These are phyloP conservation scores for Ceratocystis harringtonii DNA, from an alignment of 2,329 filamentous ascomycete genomes.

Conservation along the genomic window DNA sequence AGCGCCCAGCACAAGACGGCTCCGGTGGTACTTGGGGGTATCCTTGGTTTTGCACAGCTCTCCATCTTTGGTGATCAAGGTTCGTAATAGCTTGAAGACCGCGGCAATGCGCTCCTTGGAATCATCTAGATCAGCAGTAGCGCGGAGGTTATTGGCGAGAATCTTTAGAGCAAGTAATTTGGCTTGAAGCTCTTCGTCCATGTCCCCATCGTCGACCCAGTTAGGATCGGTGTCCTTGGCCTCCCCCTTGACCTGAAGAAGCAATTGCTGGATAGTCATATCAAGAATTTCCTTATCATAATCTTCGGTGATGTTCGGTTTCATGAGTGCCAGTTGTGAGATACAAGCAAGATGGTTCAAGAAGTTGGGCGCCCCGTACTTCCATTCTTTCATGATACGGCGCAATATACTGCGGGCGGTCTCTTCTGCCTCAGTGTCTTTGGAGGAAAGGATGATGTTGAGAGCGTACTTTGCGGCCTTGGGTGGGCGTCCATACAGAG, in stretches of 20 bases:
- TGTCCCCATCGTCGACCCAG: constrained; percentile 52
- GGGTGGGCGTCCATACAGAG: constrained; percentile 64
- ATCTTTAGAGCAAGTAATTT: constrained; percentile 76
- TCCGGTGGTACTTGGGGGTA: constrained; percentile 63
- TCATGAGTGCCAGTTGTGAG: constrained; percentile 61
- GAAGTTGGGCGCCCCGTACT: constrained; percentile 58
- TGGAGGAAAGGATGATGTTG: constrained; percentile 67
- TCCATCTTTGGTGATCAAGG: constrained; percentile 58
- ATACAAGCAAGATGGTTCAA: constrained; percentile 58
- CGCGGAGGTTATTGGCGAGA: constrained; percentile 71
- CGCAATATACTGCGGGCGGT: constrained; percentile 71
- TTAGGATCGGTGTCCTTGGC: constrained; percentile 40
- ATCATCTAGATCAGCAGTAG: constrained; percentile 29
- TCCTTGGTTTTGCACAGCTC: constrained; percentile 62
- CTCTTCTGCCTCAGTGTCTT: constrained; percentile 59
- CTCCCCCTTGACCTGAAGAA: constrained; percentile 51
- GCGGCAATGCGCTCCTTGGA: constrained; percentile 47
- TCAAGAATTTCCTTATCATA: constrained; percentile 63
- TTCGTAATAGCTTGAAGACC: constrained; percentile 66
- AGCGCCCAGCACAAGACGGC: constrained; percentile 67
- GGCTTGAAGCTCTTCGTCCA: constrained; percentile 68
- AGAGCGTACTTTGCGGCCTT: constrained; percentile 87
- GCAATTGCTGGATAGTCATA: constrained; percentile 58
- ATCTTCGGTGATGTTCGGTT: constrained; percentile 56
- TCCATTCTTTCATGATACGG: constrained; percentile 58